Evolutionary conservation across 768 basidiomycete genomes (phyloP).

Genomic region (Leucogyrophana mollusca): DNA sequence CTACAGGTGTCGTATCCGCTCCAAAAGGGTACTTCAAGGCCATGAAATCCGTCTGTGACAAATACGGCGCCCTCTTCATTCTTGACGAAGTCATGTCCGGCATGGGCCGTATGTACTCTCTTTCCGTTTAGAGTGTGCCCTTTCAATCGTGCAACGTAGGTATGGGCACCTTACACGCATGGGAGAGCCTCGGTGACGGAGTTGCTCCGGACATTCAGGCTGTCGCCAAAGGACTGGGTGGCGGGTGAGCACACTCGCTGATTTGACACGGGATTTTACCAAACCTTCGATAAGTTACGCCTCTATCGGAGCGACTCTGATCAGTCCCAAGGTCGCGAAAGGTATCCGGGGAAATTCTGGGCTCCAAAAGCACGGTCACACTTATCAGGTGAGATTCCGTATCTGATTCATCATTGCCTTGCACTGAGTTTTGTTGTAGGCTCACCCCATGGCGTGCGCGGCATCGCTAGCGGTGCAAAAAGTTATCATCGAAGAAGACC

Average conservation of each 20-base stretch:
- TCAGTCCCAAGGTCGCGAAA: slow-evolving; percentile 68
- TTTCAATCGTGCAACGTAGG: slow-evolving; percentile 42
- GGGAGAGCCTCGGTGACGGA: slow-evolving; percentile 82
- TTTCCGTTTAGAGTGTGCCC: too few species aligned
- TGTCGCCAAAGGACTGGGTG: slow-evolving; percentile 86
- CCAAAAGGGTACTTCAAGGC: slow-evolving; percentile 86
- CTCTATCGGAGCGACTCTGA: slow-evolving; percentile 77
- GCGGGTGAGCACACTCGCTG: slow-evolving; percentile 54
- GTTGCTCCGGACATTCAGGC: slow-evolving; percentile 83
- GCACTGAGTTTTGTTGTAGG: slow-evolving; percentile 35
- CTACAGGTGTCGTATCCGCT: slow-evolving; percentile 71
- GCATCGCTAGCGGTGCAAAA: slow-evolving; percentile 81
- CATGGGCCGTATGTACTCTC: slow-evolving; percentile 69
- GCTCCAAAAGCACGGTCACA: slow-evolving; percentile 82
- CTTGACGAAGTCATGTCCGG: slow-evolving; percentile 93
- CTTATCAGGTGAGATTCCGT: slow-evolving; percentile 59
- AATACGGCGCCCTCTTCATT: slow-evolving; percentile 71
- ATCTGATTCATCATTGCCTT: not conserved
- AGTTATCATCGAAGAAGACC: slow-evolving; percentile 64
- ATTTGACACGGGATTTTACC: not conserved
- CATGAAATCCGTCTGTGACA: slow-evolving; percentile 80
- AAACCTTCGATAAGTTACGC: slow-evolving; percentile 53
- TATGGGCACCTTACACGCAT: slow-evolving; percentile 85
- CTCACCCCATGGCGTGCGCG: slow-evolving; percentile 73
- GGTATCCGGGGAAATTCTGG: slow-evolving; percentile 70